Percentiles rank a stretch among this genome's conserved stretches.
phyloP scores from a whole-genome alignment of 2,329 filamentous ascomycete genomes.

The Tolypocladium tropicale region DNA sequence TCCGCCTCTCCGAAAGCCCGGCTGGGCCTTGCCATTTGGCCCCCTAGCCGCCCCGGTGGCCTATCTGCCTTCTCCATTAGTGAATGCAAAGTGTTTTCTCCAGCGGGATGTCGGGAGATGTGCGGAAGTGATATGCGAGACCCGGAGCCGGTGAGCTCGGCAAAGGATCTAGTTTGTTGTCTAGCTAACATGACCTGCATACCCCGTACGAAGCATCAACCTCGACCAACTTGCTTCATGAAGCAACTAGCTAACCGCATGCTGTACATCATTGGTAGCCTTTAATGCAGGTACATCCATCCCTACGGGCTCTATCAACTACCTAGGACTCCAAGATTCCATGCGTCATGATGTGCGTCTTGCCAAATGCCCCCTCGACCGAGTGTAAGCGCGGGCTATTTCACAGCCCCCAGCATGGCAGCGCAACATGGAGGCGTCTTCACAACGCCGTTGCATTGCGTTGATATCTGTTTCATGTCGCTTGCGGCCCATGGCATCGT shows the following conservation, averaged over 20 bases:
- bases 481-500: background rate
- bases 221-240: background rate
- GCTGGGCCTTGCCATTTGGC: background rate
- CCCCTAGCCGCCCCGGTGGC: background rate
- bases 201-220: no score
- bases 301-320: background rate
- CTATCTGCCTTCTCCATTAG: background rate
- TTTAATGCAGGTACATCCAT: background rate
- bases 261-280: background rate
- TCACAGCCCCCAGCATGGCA: background rate
- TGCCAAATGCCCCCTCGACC: background rate
- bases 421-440: no score
- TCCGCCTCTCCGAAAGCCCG: background rate
- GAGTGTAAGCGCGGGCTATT: background rate
- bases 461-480: background rate
- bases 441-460: background rate
- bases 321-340: background rate
- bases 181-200: background rate
- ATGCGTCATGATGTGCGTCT: background rate
- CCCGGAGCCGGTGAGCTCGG: background rate
- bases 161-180: background rate
- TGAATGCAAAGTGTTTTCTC: background rate
- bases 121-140: background rate
- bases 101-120: background rate
- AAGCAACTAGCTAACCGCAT: background rate